Evolutionary conservation across 208 protist genomes (phyloP).

Genomic region (Histomonas meleagridis): DNA sequence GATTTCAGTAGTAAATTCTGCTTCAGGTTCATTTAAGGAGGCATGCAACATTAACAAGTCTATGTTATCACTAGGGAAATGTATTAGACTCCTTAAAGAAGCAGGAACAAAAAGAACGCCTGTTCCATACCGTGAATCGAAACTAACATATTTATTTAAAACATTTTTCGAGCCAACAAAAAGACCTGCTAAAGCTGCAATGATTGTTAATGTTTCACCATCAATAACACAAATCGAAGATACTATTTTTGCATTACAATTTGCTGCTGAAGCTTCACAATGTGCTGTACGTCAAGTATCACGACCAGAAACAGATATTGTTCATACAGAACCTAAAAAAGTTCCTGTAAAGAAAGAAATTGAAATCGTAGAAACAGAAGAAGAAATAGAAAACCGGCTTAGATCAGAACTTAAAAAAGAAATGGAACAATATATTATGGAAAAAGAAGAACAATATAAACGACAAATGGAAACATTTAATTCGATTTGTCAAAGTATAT

Average conservation of each 20-base stretch:
- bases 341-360: too few species aligned
- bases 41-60: slow-evolving; percentile 9
- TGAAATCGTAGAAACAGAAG: too few species aligned
- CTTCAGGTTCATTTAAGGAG: background rate
- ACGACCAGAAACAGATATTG: background rate
- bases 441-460: too few species aligned
- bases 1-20: background rate
- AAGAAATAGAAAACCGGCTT: too few species aligned
- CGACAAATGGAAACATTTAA: too few species aligned
- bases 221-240: background rate
- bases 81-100: background rate
- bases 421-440: too few species aligned
- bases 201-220: background rate
- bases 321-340: too few species aligned
- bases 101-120: background rate
- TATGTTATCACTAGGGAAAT: background rate
- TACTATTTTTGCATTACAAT: slow-evolving; percentile 25
- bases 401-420: too few species aligned
- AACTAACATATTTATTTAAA: background rate
- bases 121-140: slow-evolving; percentile 23
- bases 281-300: background rate
- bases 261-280: slow-evolving; percentile 12
- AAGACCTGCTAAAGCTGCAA: slow-evolving; percentile 14
- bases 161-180: background rate
- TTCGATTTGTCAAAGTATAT: too few species aligned